A percentile compares a stretch with the other conserved stretches of the same genome.
phyloP scores from a whole-genome alignment of 805 yeast species.

The Metschnikowia reukaufii region DNA sequence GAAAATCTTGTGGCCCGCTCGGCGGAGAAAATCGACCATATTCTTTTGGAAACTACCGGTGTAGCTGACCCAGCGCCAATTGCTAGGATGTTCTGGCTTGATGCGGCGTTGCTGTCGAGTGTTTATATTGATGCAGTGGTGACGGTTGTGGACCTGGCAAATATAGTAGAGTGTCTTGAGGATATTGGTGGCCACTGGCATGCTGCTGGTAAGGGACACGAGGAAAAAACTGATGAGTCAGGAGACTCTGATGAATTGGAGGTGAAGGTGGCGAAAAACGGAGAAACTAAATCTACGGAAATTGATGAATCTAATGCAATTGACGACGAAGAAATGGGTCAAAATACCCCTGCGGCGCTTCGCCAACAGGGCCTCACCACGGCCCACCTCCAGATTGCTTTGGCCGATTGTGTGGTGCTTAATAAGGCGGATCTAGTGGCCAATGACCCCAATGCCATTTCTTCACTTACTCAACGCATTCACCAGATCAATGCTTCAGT shows the following conservation, averaged over 20 bases:
- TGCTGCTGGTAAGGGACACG: conserved; percentile 37
- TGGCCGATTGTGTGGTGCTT: conserved; percentile 79
- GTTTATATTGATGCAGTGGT: conserved; percentile 90
- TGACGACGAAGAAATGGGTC: conserved; percentile 14
- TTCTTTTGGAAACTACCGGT: conserved; percentile 92
- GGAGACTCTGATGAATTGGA: conserved; percentile 14
- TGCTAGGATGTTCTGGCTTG: conserved; percentile 97
- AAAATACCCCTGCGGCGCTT: conserved; percentile 36
- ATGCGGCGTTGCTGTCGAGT: conserved; percentile 79
- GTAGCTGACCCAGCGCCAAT: conserved; percentile 98
- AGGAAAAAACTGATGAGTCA: conserved; percentile 25
- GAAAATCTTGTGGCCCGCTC: conserved; percentile 77
- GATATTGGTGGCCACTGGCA: conserved; percentile 78
- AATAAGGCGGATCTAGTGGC: conserved; percentile 67
- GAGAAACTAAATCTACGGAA: no score
- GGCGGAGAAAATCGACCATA: conserved; percentile 78
- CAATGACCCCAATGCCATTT: conserved; percentile 27
- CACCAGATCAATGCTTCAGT: conserved; percentile 64
- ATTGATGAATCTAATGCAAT: no score
- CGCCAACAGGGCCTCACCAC: conserved; percentile 56
- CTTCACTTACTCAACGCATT: conserved; percentile 40
- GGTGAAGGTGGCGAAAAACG: no score
- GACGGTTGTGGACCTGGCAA: conserved; percentile 77
- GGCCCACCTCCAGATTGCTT: conserved; percentile 85
- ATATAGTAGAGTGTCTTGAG: conserved; percentile 62